Conservation (phyloP, 441 rosid species). For the Viola pubescens region DNA sequence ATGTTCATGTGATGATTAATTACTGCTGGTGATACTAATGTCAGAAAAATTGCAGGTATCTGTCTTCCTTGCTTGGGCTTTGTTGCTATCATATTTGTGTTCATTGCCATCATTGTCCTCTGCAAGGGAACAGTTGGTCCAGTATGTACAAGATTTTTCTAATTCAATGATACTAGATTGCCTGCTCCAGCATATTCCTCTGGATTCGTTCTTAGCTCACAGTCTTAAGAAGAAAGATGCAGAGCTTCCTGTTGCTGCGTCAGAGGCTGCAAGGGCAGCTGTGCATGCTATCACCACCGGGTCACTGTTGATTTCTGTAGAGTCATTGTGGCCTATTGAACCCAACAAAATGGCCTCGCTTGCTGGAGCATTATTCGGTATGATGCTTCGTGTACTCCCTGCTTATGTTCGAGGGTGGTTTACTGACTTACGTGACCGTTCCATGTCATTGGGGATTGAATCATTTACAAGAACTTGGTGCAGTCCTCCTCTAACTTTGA, state of each 20-base stretch:
- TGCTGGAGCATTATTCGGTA: slow-evolving; percentile 82
- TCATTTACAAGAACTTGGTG: slow-evolving; percentile 88
- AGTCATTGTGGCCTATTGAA: slow-evolving; percentile 77
- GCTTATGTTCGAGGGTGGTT: slow-evolving; percentile 96
- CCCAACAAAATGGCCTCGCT: slow-evolving; percentile 59
- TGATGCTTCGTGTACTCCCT: slow-evolving; percentile 83
- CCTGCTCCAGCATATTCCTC: slow-evolving; percentile 87
- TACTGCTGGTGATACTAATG: too few species aligned
- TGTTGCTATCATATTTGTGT: slow-evolving; percentile 65
- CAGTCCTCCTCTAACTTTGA: slow-evolving; percentile 72
- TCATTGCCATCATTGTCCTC: slow-evolving; percentile 60
- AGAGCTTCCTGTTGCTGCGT: slow-evolving; percentile 46
- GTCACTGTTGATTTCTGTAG: slow-evolving; percentile 53
- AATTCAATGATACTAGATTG: slow-evolving; percentile 63
- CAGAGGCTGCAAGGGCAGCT: slow-evolving; percentile 68
- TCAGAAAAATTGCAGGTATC: slow-evolving; percentile 53
- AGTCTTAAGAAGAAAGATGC: slow-evolving; percentile 66
- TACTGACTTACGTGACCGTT: slow-evolving; percentile 76
- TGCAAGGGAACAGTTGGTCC: slow-evolving; percentile 67
- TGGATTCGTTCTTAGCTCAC: slow-evolving; percentile 46
- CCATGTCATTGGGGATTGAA: slow-evolving; percentile 56
- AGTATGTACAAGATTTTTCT: slow-evolving; percentile 66
- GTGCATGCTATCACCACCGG: slow-evolving; percentile 56
- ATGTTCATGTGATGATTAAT: too few species aligned
- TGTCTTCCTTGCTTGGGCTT: slow-evolving; percentile 76